A percentile compares a stretch with the other conserved stretches of the same genome.
Evolutionary conservation across 2,329 filamentous ascomycete genomes (phyloP).

Genomic region (Thelonectria discophora): DNA sequence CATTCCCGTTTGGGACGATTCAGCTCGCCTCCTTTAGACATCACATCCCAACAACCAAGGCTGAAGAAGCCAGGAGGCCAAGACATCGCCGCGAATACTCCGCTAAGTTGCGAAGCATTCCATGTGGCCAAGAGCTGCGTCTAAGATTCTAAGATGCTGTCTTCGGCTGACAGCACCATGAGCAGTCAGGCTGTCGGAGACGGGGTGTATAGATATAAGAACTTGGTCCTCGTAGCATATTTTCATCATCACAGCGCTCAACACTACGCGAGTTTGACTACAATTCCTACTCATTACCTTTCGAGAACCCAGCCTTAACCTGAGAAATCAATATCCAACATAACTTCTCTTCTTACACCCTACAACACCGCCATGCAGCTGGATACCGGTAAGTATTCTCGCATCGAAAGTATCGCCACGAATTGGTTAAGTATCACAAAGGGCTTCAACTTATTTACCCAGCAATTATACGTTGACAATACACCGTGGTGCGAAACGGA

Average conservation of each 20-base stretch:
- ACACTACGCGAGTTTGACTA: neutral
- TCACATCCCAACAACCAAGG: too few relatives aligned
- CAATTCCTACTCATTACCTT: neutral
- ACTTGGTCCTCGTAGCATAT: too few relatives aligned
- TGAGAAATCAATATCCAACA: neutral
- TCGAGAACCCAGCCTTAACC: neutral
- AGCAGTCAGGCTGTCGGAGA: too few relatives aligned
- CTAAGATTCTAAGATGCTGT: too few relatives aligned
- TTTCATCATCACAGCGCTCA: too few relatives aligned
- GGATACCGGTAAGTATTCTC: slow-evolving; percentile 4
- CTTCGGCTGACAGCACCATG: too few relatives aligned
- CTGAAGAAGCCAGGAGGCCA: too few relatives aligned
- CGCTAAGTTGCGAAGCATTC: too few relatives aligned
- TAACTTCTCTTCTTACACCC: slow-evolving; percentile 17
- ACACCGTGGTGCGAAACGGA: slow-evolving; percentile 10
- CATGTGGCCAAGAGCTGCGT: too few relatives aligned
- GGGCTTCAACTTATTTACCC: slow-evolving; percentile 27
- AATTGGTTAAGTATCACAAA: neutral
- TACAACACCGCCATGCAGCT: slow-evolving; percentile 24
- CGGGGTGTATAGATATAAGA: too few relatives aligned
- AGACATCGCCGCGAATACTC: too few relatives aligned
- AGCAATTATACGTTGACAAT: slow-evolving; percentile 17
- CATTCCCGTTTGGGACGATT: neutral
- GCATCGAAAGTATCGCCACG: neutral
- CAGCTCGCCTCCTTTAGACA: neutral